A percentile compares a stretch with the other conserved stretches of the same genome.
Conservation (phyloP, 331 rosid species). For the Dryas integrifolia region DNA sequence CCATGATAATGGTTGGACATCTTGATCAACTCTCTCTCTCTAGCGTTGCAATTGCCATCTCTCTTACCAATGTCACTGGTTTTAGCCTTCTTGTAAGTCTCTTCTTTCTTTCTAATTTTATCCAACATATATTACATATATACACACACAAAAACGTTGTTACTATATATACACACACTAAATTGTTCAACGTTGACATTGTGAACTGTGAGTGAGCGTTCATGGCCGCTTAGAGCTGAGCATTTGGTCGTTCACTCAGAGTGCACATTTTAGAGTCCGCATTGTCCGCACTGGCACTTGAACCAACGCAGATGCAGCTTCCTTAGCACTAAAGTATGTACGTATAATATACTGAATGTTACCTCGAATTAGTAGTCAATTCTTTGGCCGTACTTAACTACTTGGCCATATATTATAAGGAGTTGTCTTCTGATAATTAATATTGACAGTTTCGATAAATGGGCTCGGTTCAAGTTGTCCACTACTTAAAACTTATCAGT, state of each 20-base stretch:
- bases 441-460: not conserved
- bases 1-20: conserved; percentile 57
- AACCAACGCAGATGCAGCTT: not conserved
- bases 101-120: not conserved
- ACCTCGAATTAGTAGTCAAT: not conserved
- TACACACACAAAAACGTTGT: not conserved
- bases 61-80: conserved; percentile 60
- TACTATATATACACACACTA: too few relatives aligned
- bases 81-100: conserved; percentile 53
- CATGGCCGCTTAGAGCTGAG: too few relatives aligned
- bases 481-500: too few relatives aligned
- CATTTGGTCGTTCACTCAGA: too few relatives aligned
- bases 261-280: too few relatives aligned
- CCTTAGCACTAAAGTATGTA: not conserved
- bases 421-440: not conserved
- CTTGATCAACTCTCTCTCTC: conserved; percentile 50
- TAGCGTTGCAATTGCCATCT: conserved; percentile 56
- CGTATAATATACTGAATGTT: not conserved
- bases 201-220: too few relatives aligned
- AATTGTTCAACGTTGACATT: too few relatives aligned
- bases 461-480: not conserved
- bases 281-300: too few relatives aligned
- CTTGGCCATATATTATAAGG: not conserved
- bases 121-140: not conserved
- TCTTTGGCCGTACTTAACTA: not conserved